These are phyloP conservation scores for Penicillium waksmanii DNA, from an alignment of 495 filamentous ascomycete species.

Conservation along the genomic window DNA sequence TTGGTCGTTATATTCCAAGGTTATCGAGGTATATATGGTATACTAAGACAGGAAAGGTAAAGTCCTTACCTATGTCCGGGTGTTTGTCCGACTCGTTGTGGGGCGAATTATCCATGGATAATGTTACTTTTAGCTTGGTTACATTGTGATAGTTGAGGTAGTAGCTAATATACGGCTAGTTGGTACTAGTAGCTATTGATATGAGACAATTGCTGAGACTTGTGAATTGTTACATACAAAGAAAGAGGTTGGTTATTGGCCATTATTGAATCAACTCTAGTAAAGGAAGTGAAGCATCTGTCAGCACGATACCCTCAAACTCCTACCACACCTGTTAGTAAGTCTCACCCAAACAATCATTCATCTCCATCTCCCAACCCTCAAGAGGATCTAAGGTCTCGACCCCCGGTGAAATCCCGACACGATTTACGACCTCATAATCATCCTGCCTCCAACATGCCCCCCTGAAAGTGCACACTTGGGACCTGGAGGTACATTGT, in stretches of 20 bases:
- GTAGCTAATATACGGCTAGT: neutral
- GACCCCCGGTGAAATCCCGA: neutral
- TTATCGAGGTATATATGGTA: too few relatives aligned
- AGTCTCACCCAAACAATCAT: neutral
- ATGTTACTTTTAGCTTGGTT: neutral
- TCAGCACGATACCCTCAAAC: neutral
- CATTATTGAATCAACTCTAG: too few relatives aligned
- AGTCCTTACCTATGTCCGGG: too few relatives aligned
- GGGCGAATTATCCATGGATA: neutral
- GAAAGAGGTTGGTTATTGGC: too few relatives aligned
- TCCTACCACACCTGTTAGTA: neutral
- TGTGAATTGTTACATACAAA: too few relatives aligned
- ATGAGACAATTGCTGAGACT: too few relatives aligned
- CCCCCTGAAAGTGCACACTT: neutral
- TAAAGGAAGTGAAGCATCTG: neutral
- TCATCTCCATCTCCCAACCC: neutral
- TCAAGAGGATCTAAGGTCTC: neutral
- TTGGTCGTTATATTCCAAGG: too few relatives aligned
- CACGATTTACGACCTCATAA: neutral
- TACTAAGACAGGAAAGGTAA: too few relatives aligned
- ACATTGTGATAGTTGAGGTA: neutral
- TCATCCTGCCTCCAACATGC: neutral
- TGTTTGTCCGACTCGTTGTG: neutral
- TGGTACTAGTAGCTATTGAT: neutral
- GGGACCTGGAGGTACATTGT: neutral